Evolutionary conservation across 208 protist genomes (phyloP).

Genomic region (Crithidia sp.): DNA sequence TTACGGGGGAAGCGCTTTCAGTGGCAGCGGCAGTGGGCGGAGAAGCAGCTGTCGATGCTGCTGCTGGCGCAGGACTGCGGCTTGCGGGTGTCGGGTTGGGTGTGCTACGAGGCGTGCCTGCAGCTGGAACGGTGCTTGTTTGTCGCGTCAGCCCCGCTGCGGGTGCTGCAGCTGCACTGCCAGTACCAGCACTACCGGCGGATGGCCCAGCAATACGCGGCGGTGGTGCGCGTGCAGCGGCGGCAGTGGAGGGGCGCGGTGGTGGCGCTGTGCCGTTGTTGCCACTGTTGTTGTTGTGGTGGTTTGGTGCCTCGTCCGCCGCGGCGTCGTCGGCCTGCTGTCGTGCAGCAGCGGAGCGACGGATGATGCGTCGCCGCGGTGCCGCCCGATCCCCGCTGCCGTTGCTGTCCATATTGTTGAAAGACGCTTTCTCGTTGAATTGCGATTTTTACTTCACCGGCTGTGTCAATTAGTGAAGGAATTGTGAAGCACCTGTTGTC

Average conservation of each 20-base stretch:
- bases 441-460: too few species aligned
- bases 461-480: too few species aligned
- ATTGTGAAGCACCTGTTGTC: too few species aligned
- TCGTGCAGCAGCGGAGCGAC: constrained; percentile 9
- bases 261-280: background rate
- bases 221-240: constrained; percentile 10
- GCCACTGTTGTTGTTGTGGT: background rate
- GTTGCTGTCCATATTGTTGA: constrained; percentile 6
- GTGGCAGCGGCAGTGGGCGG: background rate
- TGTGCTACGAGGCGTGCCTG: background rate
- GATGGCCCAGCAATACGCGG: constrained; percentile 19
- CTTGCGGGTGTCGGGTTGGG: background rate
- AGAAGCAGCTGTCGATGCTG: background rate
- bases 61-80: constrained; percentile 5
- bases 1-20: background rate
- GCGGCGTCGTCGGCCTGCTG: background rate
- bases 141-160: background rate
- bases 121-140: background rate
- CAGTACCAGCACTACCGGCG: background rate
- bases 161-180: too few species aligned
- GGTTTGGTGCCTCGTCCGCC: background rate
- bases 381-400: background rate
- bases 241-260: background rate
- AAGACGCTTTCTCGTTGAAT: background rate
- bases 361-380: constrained; percentile 23